phyloP scores from a whole-genome alignment of 768 basidiomycete genomes.

The Thelephora aurantiotincta region DNA sequence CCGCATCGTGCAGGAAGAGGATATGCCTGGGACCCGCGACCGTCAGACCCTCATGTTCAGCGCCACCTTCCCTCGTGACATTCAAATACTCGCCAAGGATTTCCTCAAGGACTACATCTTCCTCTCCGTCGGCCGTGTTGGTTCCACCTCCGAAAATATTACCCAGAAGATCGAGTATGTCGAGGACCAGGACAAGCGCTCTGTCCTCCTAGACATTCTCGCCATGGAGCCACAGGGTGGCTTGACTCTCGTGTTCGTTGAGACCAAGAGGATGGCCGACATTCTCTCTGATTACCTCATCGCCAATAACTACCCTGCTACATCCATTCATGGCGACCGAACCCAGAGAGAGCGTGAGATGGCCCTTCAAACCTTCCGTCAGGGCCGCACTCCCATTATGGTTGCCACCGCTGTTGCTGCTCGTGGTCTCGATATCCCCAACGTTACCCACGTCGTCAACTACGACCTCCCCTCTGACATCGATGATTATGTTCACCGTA shows the following conservation, averaged over 20 bases:
- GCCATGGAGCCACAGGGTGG: slow-evolving; percentile 60
- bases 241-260: slow-evolving; percentile 91
- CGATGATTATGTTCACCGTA: slow-evolving; percentile 98
- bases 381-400: slow-evolving; percentile 87
- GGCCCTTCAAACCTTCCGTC: slow-evolving; percentile 91
- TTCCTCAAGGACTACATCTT: slow-evolving; percentile 99
- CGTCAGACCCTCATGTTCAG: slow-evolving; percentile 99
- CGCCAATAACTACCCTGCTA: slow-evolving; percentile 69
- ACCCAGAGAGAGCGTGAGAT: slow-evolving; percentile 95
- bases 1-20: slow-evolving; percentile 93
- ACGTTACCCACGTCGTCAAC: slow-evolving; percentile 97
- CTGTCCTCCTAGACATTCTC: slow-evolving; percentile 88
- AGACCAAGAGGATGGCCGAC: slow-evolving; percentile 99
- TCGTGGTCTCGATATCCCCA: slow-evolving; percentile 97
- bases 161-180: slow-evolving; percentile 99
- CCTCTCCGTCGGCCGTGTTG: slow-evolving; percentile 96
- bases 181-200: slow-evolving; percentile 94
- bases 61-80: slow-evolving; percentile 98
- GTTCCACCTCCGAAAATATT: slow-evolving; percentile 98
- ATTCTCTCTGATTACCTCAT: slow-evolving; percentile 95
- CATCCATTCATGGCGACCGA: slow-evolving; percentile 96
- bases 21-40: slow-evolving; percentile 88
- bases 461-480: slow-evolving; percentile 97
- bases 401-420: slow-evolving; percentile 99
- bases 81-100: slow-evolving; percentile 91